phyloP scores from a whole-genome alignment of 305 asterid species.

The Solanum hybrid region DNA sequence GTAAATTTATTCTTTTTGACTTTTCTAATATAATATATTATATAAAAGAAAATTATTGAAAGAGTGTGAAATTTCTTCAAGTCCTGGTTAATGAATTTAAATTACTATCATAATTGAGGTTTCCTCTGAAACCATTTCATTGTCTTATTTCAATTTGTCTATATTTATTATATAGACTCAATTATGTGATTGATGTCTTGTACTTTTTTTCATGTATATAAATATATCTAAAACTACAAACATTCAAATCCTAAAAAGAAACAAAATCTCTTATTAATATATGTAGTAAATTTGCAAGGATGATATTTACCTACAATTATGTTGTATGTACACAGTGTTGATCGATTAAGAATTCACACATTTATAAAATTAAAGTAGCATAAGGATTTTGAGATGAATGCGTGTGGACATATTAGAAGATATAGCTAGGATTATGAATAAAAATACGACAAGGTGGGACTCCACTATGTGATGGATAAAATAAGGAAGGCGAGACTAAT shows the following conservation, averaged over 20 bases:
- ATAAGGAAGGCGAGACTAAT: too few species aligned
- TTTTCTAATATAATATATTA: too few species aligned
- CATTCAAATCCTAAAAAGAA: not conserved
- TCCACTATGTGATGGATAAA: too few species aligned
- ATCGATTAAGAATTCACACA: rapidly evolving
- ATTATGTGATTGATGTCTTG: not conserved
- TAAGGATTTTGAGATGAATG: not conserved
- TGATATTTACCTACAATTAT: not conserved
- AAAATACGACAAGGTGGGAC: not conserved
- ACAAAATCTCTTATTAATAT: not conserved
- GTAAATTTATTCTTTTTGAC: not conserved
- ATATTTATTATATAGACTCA: not conserved
- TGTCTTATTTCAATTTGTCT: not conserved
- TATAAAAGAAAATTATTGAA: too few species aligned
- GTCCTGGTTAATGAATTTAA: too few species aligned
- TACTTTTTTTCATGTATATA: not conserved
- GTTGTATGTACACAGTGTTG: rapidly evolving
- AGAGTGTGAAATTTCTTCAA: too few species aligned
- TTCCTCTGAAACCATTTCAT: not conserved
- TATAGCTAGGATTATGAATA: not conserved
- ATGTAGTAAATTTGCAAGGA: not conserved
- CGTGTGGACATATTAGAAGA: rapidly evolving
- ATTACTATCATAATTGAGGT: not conserved
- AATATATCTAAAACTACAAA: not conserved
- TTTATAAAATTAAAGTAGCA: not conserved